phyloP scores from a whole-genome alignment of 192 early-diverging fungal genomes.

The Coemansia sp. region DNA sequence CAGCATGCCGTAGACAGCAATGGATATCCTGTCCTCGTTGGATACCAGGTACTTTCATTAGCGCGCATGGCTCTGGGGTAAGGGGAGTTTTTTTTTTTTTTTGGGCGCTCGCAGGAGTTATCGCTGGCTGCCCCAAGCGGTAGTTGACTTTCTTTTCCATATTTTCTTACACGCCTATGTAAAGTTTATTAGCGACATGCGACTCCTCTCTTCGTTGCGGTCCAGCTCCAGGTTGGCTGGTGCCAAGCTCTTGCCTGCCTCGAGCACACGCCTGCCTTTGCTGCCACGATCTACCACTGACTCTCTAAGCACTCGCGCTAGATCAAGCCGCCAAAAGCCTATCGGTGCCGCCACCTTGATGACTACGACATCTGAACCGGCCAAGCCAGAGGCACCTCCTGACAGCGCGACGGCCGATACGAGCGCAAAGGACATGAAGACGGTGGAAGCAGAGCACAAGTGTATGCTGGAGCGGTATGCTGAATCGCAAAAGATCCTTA shows the following conservation, averaged over 20 bases:
- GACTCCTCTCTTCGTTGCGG: background rate
- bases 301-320: background rate
- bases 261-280: background rate
- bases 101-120: no score
- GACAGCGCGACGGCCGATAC: slow-evolving; percentile 3
- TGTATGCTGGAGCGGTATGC: slow-evolving; percentile 47
- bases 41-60: slow-evolving; percentile 22
- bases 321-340: background rate
- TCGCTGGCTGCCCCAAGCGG: background rate
- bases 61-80: background rate
- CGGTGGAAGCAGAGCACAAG: slow-evolving; percentile 48
- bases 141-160: background rate
- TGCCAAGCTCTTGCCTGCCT: background rate
- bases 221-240: background rate
- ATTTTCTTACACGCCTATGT: no score
- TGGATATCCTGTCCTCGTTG: slow-evolving; percentile 45
- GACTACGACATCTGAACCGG: slow-evolving; percentile 9
- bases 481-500: slow-evolving; percentile 48
- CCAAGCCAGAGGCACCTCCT: slow-evolving; percentile 10
- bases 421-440: slow-evolving; percentile 20
- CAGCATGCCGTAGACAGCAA: slow-evolving; percentile 12
- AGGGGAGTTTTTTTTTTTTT: no score
- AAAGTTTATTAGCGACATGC: background rate
- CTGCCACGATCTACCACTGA: background rate
- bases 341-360: background rate